Percentiles rank a stretch among this genome's conserved stretches.
phyloP scores from a whole-genome alignment of 192 early-diverging fungal species.

The Powellomyces hirtus region DNA sequence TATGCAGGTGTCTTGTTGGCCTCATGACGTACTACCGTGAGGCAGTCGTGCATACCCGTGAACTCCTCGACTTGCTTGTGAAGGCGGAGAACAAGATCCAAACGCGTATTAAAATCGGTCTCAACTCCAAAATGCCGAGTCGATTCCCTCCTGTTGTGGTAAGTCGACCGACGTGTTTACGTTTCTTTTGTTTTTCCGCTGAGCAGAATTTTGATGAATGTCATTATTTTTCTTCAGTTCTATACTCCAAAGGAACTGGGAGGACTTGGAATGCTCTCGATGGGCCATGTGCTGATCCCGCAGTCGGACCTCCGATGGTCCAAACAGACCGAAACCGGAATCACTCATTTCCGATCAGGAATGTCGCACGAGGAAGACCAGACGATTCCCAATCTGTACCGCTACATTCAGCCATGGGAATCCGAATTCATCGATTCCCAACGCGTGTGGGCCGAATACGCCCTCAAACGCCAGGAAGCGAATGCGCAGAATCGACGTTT shows the following conservation, averaged over 20 bases:
- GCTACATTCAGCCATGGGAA: slow-evolving; percentile 98
- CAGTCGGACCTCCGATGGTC: slow-evolving; percentile 96
- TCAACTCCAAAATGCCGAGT: slow-evolving; percentile 98
- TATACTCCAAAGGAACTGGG: slow-evolving; percentile 91
- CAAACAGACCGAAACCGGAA: slow-evolving; percentile 93
- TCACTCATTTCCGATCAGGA: slow-evolving; percentile 97
- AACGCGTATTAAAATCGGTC: slow-evolving; percentile 97
- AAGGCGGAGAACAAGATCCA: slow-evolving; percentile 99
- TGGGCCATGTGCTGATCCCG: slow-evolving; percentile 98
- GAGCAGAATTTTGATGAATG: background rate
- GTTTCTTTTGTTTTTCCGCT: background rate
- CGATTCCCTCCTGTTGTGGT: slow-evolving; percentile 77
- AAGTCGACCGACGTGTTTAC: slow-evolving; percentile 49
- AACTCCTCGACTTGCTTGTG: slow-evolving; percentile 93
- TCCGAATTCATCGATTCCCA: slow-evolving; percentile 99
- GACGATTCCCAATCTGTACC: slow-evolving; percentile 94
- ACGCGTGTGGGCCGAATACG: slow-evolving; percentile 99
- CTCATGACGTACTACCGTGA: slow-evolving; percentile 99
- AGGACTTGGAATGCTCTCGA: slow-evolving; percentile 97
- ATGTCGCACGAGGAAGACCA: slow-evolving; percentile 98
- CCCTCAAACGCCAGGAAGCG: slow-evolving; percentile 94
- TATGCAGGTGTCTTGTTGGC: slow-evolving; percentile 86
- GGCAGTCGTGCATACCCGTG: slow-evolving; percentile 95
- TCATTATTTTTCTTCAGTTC: slow-evolving; percentile 26
- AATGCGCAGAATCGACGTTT: slow-evolving; percentile 94